Percentiles rank a stretch among this genome's conserved stretches.
These are phyloP conservation scores for Colletotrichum sp. DNA, from an alignment of 2,329 filamentous ascomycete species.

Conservation along the genomic window DNA sequence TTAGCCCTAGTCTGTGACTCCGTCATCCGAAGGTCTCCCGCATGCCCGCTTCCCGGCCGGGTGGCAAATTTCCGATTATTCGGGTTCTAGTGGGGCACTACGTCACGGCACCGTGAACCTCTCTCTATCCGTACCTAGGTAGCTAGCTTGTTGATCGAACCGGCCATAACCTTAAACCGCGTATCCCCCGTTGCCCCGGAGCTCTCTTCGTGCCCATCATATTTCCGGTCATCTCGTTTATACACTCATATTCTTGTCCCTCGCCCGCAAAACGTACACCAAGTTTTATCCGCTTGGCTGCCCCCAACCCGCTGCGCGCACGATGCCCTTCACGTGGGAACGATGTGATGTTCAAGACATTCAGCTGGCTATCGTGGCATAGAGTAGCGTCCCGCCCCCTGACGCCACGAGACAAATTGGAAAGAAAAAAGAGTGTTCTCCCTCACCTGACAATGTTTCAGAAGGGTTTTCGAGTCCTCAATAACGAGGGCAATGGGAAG, in stretches of 20 bases:
- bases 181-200: background rate
- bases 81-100: conserved; percentile 10
- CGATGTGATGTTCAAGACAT: background rate
- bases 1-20: background rate
- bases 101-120: conserved; percentile 5
- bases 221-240: background rate
- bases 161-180: conserved; percentile 1
- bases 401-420: background rate
- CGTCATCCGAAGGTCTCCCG: background rate
- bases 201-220: background rate
- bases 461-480: background rate
- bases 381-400: background rate
- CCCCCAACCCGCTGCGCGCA: background rate
- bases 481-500: background rate
- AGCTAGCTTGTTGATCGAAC: background rate
- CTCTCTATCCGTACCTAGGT: background rate
- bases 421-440: background rate
- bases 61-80: conserved; percentile 5
- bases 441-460: background rate
- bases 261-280: background rate
- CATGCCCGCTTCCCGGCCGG: background rate
- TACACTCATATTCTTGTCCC: background rate
- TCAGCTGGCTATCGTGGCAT: background rate
- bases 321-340: background rate
- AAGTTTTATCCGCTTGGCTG: background rate